phyloP scores from a whole-genome alignment of 345 rosid species.

The Ceriops decandra region DNA sequence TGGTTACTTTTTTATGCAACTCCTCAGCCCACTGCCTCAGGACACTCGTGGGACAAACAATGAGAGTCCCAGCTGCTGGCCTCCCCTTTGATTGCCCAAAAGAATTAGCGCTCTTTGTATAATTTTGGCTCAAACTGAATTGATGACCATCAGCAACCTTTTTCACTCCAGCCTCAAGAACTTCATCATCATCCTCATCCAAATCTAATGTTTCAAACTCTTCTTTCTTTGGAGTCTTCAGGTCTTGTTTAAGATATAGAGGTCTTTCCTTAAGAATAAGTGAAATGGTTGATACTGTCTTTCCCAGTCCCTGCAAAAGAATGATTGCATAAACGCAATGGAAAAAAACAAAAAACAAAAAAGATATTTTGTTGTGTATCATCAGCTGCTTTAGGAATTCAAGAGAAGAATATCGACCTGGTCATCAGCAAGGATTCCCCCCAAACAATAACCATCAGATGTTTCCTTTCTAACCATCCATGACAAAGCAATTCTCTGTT shows the following conservation, averaged over 20 bases:
- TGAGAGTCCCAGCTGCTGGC: constrained; percentile 92
- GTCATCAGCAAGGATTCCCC: constrained; percentile 99
- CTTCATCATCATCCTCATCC: constrained; percentile 62
- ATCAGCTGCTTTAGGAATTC: constrained; percentile 12
- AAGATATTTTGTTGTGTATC: not conserved
- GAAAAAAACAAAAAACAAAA: not conserved
- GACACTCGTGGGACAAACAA: constrained; percentile 98
- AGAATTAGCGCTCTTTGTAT: constrained; percentile 18
- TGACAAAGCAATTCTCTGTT: constrained; percentile 88
- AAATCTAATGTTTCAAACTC: constrained; percentile 58
- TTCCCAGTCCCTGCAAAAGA: constrained; percentile 82
- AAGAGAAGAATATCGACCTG: constrained; percentile 49
- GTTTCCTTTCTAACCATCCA: constrained; percentile 96
- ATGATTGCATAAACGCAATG: constrained; percentile 12
- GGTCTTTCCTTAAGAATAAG: constrained; percentile 88
- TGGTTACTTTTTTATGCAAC: constrained; percentile 67
- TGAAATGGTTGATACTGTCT: constrained; percentile 91
- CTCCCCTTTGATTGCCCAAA: constrained; percentile 51
- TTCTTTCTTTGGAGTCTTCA: constrained; percentile 30
- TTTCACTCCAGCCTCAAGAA: constrained; percentile 25
- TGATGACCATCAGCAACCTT: constrained; percentile 27
- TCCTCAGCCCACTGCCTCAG: constrained; percentile 95
- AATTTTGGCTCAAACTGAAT: constrained; percentile 19
- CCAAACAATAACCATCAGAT: constrained; percentile 56
- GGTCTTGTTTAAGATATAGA: constrained; percentile 35